A percentile compares a stretch with the other conserved stretches of the same genome.
phyloP scores from a whole-genome alignment of 1,139 yeast genomes.

The Blastobotrys capitulatus region DNA sequence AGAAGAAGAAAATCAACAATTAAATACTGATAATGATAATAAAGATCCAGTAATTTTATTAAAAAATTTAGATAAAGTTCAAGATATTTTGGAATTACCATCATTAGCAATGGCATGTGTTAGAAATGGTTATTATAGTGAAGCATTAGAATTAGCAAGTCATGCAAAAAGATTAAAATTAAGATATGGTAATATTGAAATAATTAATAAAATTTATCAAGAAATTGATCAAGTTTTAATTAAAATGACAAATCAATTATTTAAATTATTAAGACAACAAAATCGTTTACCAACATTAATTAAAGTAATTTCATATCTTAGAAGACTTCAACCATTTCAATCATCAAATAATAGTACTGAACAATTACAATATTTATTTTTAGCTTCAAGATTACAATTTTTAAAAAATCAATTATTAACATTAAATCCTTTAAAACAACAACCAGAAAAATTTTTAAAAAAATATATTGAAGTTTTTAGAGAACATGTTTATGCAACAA shows the following conservation, averaged over 20 bases:
- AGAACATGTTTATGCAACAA: constrained; percentile 71
- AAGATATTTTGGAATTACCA: constrained; percentile 80
- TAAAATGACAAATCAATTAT: constrained; percentile 47
- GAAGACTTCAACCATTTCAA: constrained; percentile 39
- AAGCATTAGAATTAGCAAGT: constrained; percentile 74
- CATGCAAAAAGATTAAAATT: constrained; percentile 61
- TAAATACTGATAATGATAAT: constrained; percentile 1
- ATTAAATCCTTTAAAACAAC: constrained; percentile 46
- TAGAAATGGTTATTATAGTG: constrained; percentile 80
- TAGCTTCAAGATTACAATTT: constrained; percentile 33
- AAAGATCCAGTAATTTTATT: constrained; percentile 41
- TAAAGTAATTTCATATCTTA: constrained; percentile 71
- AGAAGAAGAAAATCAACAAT: too few species aligned
- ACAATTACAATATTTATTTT: constrained; percentile 32
- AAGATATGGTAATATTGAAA: constrained; percentile 57
- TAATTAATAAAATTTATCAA: constrained; percentile 46
- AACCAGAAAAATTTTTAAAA: constrained; percentile 63
- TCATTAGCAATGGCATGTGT: constrained; percentile 79
- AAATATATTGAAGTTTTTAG: constrained; percentile 77
- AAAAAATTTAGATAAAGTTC: constrained; percentile 61
- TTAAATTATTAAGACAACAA: constrained; percentile 66
- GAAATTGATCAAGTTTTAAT: constrained; percentile 36
- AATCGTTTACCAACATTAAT: constrained; percentile 71
- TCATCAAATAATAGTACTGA: constrained; percentile 12
- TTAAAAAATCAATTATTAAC: constrained; percentile 44